Base-by-base conservation (phyloP, 345 rosid species). In the Eutrema heterophyllum region DNA sequence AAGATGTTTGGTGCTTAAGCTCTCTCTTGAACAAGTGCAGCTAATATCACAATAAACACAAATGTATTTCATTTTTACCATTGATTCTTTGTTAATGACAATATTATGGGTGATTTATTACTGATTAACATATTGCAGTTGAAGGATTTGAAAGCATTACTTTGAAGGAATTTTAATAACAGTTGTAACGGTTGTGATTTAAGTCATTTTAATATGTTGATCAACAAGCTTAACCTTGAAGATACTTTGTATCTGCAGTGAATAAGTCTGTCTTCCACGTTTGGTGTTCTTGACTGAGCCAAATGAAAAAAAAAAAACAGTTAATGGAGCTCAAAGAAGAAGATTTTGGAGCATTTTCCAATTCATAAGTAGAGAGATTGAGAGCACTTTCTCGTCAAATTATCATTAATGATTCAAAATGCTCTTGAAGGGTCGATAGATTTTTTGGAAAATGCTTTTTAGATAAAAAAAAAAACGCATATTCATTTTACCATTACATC, bases 1-100 rank as follows among this genome's bases (percentile, higher is more conserved):
- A 82, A 79, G 81, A 46, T 80, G 68, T 80, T 83, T 56, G 83
- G 85, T 62, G 78, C 76, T 71, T 83, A 58, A 77, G 29, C 48
- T 27, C 54, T 26, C 60, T 26, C 60, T 58, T 59, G 7, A 58
- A 67, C 13, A 67, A 10, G 13, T 39, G 6, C 9, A 24, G 3
- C 46, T 3, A 18, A 43, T 32, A 36, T 49, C 5, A 0, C 43
- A 15, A 6, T 5, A 48, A 48, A 46, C 51, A 46, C 12, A 8
- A 18, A 48, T 48, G 10, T 16, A 18, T 48, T 48, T 48, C 12
- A 1, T 1, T 48, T 16, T 8, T 48, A 7, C 12, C 5, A 18
- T 9, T 48, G 6, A 3, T 48, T 4, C 26, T 48, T 16, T 3
- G 11, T 18, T 7, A 4, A 48, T 11, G 21, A n/a, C n/a, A n/a